These are phyloP conservation scores for Graphiopsis chlorocephala DNA, from an alignment of 2,329 filamentous ascomycete genomes.

Conservation along the genomic window DNA sequence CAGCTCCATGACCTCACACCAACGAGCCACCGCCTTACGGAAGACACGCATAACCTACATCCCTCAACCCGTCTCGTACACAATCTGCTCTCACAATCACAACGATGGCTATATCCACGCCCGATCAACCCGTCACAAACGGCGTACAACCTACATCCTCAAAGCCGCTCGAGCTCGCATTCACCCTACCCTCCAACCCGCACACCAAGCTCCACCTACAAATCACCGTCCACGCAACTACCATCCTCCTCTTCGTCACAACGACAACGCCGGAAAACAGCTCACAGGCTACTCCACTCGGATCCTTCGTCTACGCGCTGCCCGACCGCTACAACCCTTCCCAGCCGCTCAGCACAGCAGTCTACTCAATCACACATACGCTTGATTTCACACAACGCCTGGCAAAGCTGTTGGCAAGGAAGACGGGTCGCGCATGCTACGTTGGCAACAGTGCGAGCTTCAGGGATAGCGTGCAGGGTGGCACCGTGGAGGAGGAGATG, in stretches of 20 bases:
- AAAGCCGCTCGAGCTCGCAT: constrained; percentile 54
- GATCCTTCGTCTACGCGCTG: constrained; percentile 90
- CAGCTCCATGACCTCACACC: constrained; percentile 13
- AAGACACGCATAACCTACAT: neutral
- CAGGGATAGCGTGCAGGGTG: constrained; percentile 68
- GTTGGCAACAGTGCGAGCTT: constrained; percentile 86
- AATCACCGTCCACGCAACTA: constrained; percentile 53
- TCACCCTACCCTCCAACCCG: constrained; percentile 56
- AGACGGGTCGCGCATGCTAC: constrained; percentile 73
- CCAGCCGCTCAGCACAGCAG: constrained; percentile 71
- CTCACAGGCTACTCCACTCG: constrained; percentile 47
- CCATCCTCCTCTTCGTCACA: constrained; percentile 56
- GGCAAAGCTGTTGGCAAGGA: constrained; percentile 77
- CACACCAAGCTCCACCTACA: constrained; percentile 59
- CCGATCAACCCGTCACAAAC: constrained; percentile 22
- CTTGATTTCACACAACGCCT: constrained; percentile 84
- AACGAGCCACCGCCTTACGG: neutral
- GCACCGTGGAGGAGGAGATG: constrained; percentile 90
- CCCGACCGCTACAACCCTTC: constrained; percentile 60
- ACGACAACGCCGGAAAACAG: constrained; percentile 40
- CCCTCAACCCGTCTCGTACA: neutral
- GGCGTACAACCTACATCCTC: constrained; percentile 23
- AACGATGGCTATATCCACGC: constrained; percentile 24
- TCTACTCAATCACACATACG: constrained; percentile 73
- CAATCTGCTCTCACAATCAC: neutral